Evolutionary conservation across 2,329 filamentous ascomycete genomes (phyloP).

Genomic region (Periconia digitata): DNA sequence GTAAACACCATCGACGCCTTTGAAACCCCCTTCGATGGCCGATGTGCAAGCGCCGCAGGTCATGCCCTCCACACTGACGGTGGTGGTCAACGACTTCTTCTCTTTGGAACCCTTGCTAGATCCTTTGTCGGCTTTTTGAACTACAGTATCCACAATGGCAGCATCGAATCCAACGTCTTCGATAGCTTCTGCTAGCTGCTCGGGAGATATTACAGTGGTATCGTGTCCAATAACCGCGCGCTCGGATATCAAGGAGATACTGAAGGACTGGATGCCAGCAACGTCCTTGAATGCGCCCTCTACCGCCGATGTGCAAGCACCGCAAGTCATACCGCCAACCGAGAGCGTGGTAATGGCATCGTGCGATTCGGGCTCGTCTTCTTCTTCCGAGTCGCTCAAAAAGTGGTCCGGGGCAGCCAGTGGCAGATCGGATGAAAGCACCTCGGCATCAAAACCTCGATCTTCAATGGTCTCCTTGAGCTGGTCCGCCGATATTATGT

Average conservation of each 20-base stretch:
- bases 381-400: conserved; percentile 38
- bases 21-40: conserved; percentile 82
- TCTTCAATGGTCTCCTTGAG: conserved; percentile 88
- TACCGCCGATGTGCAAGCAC: conserved; percentile 83
- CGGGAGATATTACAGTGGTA: conserved; percentile 53
- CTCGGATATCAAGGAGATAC: conserved; percentile 81
- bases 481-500: conserved; percentile 70
- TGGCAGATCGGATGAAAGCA: conserved; percentile 79
- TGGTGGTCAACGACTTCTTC: conserved; percentile 67
- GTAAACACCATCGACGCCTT: conserved; percentile 71
- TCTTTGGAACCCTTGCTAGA: conserved; percentile 43
- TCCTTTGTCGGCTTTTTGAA: conserved; percentile 39
- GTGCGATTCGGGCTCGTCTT: conserved; percentile 26
- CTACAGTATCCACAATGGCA: conserved; percentile 71
- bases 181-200: conserved; percentile 60
- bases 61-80: conserved; percentile 91
- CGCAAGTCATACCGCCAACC: conserved; percentile 88
- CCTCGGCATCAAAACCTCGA: conserved; percentile 84
- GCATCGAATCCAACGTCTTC: conserved; percentile 78
- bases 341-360: conserved; percentile 71
- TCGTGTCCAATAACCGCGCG: conserved; percentile 85
- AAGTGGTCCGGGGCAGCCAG: conserved; percentile 48
- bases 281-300: conserved; percentile 78
- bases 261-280: conserved; percentile 72
- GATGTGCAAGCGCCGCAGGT: conserved; percentile 96